Evolutionary conservation across 495 filamentous ascomycete genomes (phyloP), one percentile per base, ranked within the genome.

Genomic region (Aspergillus nanangensis): DNA sequence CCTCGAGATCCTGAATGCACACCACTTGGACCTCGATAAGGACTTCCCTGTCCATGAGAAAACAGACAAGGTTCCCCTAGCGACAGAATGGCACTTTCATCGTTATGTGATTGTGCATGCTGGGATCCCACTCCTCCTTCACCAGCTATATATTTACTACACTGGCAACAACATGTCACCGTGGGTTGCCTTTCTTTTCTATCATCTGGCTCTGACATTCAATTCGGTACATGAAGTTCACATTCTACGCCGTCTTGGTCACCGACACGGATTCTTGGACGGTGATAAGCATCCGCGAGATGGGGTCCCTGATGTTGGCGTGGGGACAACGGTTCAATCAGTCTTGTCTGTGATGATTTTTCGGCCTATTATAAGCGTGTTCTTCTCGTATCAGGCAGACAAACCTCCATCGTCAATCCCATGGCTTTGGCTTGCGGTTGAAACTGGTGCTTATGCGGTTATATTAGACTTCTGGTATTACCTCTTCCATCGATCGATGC

Each of bases 401-500:
- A 27, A 53, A 14, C 24, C 52, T 0, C 61, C 63, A 11, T 25
- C 50, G 0, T 45, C 49, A 0, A 59, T 66, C 22, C 57, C 46
- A 27, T 64, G 59, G 41, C 37, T 31, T 36, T 58, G 58, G 54
- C 50, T 68, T 1, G 49, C 53, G 1, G 49, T 66, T 0, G 63
- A 69, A 32, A 50, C 51, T 20, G 59, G 65, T 2, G 38, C 66
- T 0, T 66, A 69, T 44, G 61, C 61, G 1, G 52, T 69, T 34
- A 56, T 63, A 41, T 59, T 69, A 41, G 65, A 69, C 42, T 68
- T 68, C 49, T 68, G 64, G 64, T 68, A 66, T 50, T 68, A 68
- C 52, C 64, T 61, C 57, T 65, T 64, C 52, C 65, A 69, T 34
- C 63, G 65, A 1, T 14, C 55, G 5, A 63, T 65, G 58, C 65